Base-by-base conservation (phyloP, 768 basidiomycete genomes). In the Naganishia kalamii region DNA sequence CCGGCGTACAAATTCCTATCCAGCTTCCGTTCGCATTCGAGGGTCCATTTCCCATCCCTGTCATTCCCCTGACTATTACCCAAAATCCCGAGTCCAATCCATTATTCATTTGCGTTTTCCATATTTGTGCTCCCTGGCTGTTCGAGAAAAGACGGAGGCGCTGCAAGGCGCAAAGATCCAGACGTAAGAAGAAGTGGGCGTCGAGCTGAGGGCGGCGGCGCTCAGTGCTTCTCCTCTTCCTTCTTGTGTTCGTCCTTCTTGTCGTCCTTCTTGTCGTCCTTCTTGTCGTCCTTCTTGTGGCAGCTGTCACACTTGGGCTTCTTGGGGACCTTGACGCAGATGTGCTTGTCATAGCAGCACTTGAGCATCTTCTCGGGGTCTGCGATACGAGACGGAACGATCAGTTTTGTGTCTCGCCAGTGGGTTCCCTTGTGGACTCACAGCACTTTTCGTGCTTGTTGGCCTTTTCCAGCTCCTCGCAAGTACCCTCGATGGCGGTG, bases 281-380 rank as follows among this genome's bases (percentile, higher is more conserved):
- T 57, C 37, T 57, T 52, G 12, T 52, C 50, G 15, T 52, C 11
- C 35, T 41, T 30, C 32, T 52, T 21, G 8, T 47, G 6, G 8
- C 21, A n/a, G 35, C 40, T 57, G 37, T 13, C n/a, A 6, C 25
- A 7, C 37, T 57, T 40, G 23, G 4, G 17, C 54, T 57, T 25
- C 33, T 57, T 57, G 54, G 37, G 23, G 19, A 57, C 54, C 54
- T 57, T 57, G 5, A 21, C 40, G 37, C 35, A 57, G 37, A 57
- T 57, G 21, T 33, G 13, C 37, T 40, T 57, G 54, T 57, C 54
- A 23, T 57, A 57, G 37, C 54, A 57, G 54, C 54, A 57, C 21
- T 57, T 23, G 54, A 57, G 54, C 21, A 57, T 37, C 23, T 35
- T 35, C 23, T 57, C 54, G 54, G 54, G 54, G 37, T 57, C 54